Evolutionary conservation across 1,284 basidiomycete genomes (phyloP), one percentile per base, ranked within the genome.

Genomic region (Sporisorium exsertum): DNA sequence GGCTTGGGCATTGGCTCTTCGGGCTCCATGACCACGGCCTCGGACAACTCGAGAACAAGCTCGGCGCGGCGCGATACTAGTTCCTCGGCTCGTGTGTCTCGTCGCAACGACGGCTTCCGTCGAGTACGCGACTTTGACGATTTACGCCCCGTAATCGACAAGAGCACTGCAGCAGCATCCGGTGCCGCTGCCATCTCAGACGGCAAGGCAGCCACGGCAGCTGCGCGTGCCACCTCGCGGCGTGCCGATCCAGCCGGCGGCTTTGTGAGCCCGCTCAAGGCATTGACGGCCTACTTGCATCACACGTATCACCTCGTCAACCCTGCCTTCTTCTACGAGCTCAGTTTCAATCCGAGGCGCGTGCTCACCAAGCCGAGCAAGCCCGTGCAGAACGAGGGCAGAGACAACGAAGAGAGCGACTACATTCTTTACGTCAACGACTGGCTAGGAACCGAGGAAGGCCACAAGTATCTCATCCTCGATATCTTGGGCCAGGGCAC

Each of bases 401-500:
- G 81, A 55, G 84, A 85, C 61, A 85, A 85, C 55, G 83, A 84
- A 56, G 83, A 84, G 60, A 81, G 77, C 63, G 84, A 85, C 60
- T 84, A 84, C 63, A 85, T 85, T 51, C 79, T 85, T 33, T 85
- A 84, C 58, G 83, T 84, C 63, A 84, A 85, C 64, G 84, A 84
- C 58, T 85, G 79, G 70, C 65, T 85, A 3, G 83, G 83, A n/a
- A 80, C 77, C 12, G 84, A 85, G 40, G 84, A 84, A 27, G 84
- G 82, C n/a, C 72, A 72, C 87, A 94, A 94, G 85, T 99, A 98
- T 86, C 89, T 99, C 79, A 99, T 99, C 83, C 90, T 99, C 53
- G 97, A 99, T 86, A 94, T 99, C 62, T 90, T 99, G 35, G 96
- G 96, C 16, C 96, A 99, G 86, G 96, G 96, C 37, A 99, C 96